Evolutionary conservation across 164 flowering plant genomes (phyloP).

Genomic region (Warburgia ugandensis): DNA sequence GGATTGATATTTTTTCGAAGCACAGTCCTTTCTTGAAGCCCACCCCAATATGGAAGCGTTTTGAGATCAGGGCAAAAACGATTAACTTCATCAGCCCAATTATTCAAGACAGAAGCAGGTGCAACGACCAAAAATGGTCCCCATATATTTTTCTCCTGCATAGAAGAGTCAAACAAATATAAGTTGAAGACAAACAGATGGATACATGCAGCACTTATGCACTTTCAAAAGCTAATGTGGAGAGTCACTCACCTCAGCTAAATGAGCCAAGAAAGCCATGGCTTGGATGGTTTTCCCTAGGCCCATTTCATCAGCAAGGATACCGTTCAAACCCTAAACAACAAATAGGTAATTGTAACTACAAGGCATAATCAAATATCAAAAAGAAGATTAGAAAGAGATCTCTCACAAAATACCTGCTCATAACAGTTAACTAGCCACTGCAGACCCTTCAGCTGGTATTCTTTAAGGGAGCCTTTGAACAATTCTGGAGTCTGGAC

Average conservation of each 20-base stretch:
- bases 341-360: background rate
- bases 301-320: constrained; percentile 99
- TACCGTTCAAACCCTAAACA: constrained; percentile 89
- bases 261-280: constrained; percentile 96
- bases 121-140: constrained; percentile 98
- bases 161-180: constrained; percentile 2
- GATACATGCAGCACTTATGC: background rate
- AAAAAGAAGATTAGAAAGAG: background rate
- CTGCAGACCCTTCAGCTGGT: constrained; percentile 94
- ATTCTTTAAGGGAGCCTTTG: constrained; percentile 91
- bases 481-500: constrained; percentile 89
- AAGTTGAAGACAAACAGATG: too few relatives aligned
- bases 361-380: background rate
- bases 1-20: constrained; percentile 92
- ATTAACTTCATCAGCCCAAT: constrained; percentile 95
- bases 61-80: constrained; percentile 96
- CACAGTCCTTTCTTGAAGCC: constrained; percentile 67
- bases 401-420: constrained; percentile 44
- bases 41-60: constrained; percentile 98
- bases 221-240: too few relatives aligned
- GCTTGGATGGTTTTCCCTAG: constrained; percentile 99
- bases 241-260: constrained; percentile 78
- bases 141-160: constrained; percentile 97
- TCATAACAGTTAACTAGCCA: constrained; percentile 99
- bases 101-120: constrained; percentile 95